Conservation (phyloP, 2,329 filamentous ascomycete genomes). For the Pestalotiopsis sp. region DNA sequence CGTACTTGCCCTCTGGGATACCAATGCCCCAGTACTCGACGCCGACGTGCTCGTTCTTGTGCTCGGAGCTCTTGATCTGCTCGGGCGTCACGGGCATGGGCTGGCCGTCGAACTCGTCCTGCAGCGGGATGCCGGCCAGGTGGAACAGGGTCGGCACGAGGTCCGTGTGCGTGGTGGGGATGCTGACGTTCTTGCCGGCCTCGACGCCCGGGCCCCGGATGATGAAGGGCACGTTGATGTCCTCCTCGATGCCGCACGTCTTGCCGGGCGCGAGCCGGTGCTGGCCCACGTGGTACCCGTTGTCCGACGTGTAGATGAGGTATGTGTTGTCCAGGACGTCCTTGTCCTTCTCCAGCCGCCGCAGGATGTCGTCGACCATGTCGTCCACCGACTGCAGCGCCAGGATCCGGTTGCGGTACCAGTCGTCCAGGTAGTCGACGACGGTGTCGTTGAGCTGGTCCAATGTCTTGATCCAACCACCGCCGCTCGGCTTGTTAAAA, state of each 20-base stretch:
- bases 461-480: conserved; percentile 34
- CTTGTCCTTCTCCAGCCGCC: conserved; percentile 41
- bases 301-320: conserved; percentile 60
- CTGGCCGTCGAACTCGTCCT: conserved; percentile 53
- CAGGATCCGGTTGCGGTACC: conserved; percentile 51
- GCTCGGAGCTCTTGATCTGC: conserved; percentile 16
- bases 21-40: conserved; percentile 56
- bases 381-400: conserved; percentile 58
- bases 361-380: conserved; percentile 48
- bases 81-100: conserved; percentile 45
- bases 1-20: conserved; percentile 12
- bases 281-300: conserved; percentile 62
- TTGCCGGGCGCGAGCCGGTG: conserved; percentile 62
- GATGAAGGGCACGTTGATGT: conserved; percentile 61
- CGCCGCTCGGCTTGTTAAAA: background rate
- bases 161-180: conserved; percentile 58
- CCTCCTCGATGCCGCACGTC: conserved; percentile 59
- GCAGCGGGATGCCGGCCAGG: conserved; percentile 33
- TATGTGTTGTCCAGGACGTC: conserved; percentile 66
- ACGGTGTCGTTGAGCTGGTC: conserved; percentile 45
- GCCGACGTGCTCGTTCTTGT: conserved; percentile 35
- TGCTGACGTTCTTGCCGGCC: conserved; percentile 39
- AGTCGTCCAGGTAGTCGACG: conserved; percentile 54
- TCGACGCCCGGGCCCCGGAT: conserved; percentile 61
- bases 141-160: conserved; percentile 57